A percentile compares a stretch with the other conserved stretches of the same genome.
phyloP scores from a whole-genome alignment of 352 stramenopile species.

The Peronospora destructor region DNA sequence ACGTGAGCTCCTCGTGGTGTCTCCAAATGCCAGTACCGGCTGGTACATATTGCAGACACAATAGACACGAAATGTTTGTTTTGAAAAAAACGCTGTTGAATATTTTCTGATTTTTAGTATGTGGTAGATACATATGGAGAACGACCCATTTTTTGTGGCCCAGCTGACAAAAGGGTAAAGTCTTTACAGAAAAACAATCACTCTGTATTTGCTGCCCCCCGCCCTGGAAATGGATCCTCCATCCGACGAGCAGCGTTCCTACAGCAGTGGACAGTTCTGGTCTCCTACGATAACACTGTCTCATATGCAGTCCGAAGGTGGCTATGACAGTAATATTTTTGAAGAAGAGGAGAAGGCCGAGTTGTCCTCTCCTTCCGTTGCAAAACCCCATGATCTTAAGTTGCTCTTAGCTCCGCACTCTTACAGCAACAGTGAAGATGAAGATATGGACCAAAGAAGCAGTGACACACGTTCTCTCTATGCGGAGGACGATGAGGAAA shows the following conservation, averaged over 20 bases:
- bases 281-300: slow-evolving; percentile 15
- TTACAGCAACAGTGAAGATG: slow-evolving; percentile 27
- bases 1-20: no score
- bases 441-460: slow-evolving; percentile 8
- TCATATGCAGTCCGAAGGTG: slow-evolving; percentile 9
- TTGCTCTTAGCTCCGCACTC: slow-evolving; percentile 22
- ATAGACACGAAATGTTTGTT: no score
- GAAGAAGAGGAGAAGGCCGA: slow-evolving; percentile 14
- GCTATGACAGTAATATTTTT: slow-evolving; percentile 4
- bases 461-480: slow-evolving; percentile 1
- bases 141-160: not conserved
- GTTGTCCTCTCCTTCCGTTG: not conserved
- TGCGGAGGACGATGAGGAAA: slow-evolving; percentile 8
- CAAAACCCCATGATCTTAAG: slow-evolving; percentile 8
- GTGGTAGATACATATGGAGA: no score
- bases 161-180: no score
- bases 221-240: slow-evolving; percentile 1
- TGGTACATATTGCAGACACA: no score
- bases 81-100: no score
- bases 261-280: not conserved
- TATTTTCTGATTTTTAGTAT: no score
- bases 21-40: no score
- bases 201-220: not conserved
- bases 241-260: not conserved
- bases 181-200: not conserved